Conservation (phyloP, 1,139 yeast species). For the Meyerozyma guilliermondii region DNA sequence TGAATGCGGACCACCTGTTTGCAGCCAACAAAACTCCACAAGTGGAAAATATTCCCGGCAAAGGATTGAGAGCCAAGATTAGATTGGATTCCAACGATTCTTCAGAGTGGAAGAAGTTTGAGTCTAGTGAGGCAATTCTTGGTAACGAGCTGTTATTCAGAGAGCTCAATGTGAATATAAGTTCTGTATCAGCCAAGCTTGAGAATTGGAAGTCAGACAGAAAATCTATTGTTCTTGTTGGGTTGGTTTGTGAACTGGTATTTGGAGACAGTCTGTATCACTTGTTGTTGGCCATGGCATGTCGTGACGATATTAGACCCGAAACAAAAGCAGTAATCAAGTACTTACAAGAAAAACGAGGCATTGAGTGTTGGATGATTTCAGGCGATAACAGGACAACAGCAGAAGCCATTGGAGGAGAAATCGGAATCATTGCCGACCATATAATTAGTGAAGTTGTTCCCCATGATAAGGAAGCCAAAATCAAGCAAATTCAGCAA, state of each 20-base stretch:
- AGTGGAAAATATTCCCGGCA: constrained; percentile 53
- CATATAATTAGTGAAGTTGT: constrained; percentile 69
- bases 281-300: constrained; percentile 48
- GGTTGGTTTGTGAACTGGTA: constrained; percentile 25
- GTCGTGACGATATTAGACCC: constrained; percentile 60
- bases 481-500: constrained; percentile 49
- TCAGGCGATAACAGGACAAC: constrained; percentile 67
- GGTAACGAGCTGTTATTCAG: constrained; percentile 60
- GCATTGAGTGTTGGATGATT: constrained; percentile 66
- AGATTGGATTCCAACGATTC: constrained; percentile 16
- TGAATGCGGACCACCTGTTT: constrained; percentile 13
- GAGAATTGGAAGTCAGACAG: constrained; percentile 57
- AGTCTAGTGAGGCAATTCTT: constrained; percentile 41
- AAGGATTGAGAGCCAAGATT: constrained; percentile 48
- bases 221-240: constrained; percentile 59
- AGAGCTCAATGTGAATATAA: constrained; percentile 35
- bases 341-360: constrained; percentile 31
- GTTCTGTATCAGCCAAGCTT: constrained; percentile 23
- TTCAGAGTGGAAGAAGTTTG: constrained; percentile 23
- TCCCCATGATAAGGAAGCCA: constrained; percentile 66
- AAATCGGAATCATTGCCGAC: constrained; percentile 49
- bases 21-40: constrained; percentile 40
- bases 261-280: constrained; percentile 27
- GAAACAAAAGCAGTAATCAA: constrained; percentile 54
- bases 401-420: constrained; percentile 62